A percentile compares a stretch with the other conserved stretches of the same genome.
phyloP scores from a whole-genome alignment of 257 asterid species.

The Parsonsia alboflavescens region DNA sequence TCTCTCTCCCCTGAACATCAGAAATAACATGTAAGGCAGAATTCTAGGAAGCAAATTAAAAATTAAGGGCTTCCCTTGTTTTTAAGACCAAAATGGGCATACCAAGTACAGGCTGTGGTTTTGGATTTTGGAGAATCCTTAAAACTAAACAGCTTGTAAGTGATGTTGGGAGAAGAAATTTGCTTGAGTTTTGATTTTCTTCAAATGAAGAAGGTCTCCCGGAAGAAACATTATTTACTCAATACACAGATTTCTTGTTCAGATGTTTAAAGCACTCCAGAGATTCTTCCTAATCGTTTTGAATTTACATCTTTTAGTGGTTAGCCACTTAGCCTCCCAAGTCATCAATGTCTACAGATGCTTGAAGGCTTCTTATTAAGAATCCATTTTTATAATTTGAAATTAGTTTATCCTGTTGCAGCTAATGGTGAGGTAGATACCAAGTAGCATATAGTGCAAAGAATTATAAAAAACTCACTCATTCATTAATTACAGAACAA shows the following conservation, averaged over 20 bases:
- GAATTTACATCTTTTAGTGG: background rate
- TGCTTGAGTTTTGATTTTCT: constrained; percentile 4
- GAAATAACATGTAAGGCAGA: background rate
- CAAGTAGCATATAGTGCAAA: background rate
- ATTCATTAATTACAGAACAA: background rate
- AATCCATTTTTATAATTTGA: background rate
- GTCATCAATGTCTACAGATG: background rate
- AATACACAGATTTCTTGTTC: background rate
- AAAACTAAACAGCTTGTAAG: constrained; percentile 65
- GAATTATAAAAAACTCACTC: background rate
- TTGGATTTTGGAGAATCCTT: constrained; percentile 34
- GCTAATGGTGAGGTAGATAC: background rate
- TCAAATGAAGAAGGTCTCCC: background rate
- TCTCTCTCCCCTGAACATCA: too few species aligned
- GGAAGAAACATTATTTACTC: constrained; percentile 7
- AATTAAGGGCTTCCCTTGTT: constrained; percentile 34
- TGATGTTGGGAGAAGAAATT: constrained; percentile 29
- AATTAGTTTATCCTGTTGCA: background rate
- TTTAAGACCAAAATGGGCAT: constrained; percentile 36
- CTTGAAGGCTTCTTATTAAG: background rate
- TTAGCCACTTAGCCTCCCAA: background rate
- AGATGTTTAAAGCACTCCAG: constrained; percentile 22
- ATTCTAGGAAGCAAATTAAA: constrained; percentile 19
- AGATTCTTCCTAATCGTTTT: constrained; percentile 25
- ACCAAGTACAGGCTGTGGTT: constrained; percentile 14